These are phyloP conservation scores for Rusavskia elegans DNA, from an alignment of 495 filamentous ascomycete genomes.

Conservation along the genomic window DNA sequence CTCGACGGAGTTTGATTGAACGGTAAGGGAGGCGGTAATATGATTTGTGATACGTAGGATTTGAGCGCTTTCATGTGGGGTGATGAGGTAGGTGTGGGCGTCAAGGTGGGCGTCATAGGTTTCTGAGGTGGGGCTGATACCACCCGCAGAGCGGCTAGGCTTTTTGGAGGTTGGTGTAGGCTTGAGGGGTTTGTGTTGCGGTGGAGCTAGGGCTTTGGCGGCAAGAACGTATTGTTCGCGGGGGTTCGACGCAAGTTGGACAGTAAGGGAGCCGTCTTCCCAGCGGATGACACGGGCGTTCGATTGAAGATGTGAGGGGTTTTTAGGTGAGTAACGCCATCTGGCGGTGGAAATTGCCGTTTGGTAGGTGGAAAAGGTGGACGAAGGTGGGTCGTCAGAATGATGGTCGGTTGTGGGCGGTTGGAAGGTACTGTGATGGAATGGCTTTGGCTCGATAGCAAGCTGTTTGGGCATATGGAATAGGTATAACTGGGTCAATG, in stretches of 20 bases:
- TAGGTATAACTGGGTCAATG: constrained; percentile 46
- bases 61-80: constrained; percentile 51
- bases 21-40: constrained; percentile 57
- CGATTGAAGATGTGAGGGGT: constrained; percentile 45
- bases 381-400: constrained; percentile 20
- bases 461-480: constrained; percentile 70
- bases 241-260: constrained; percentile 57
- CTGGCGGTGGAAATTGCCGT: constrained; percentile 53
- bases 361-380: constrained; percentile 39
- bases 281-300: constrained; percentile 66
- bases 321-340: constrained; percentile 51
- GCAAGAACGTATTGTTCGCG: constrained; percentile 65
- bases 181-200: constrained; percentile 26
- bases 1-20: constrained; percentile 51
- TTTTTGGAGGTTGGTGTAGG: constrained; percentile 28
- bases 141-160: neutral
- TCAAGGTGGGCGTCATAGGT: constrained; percentile 54
- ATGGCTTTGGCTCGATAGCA: constrained; percentile 56
- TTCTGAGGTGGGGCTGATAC: constrained; percentile 8
- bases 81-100: constrained; percentile 68
- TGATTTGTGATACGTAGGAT: constrained; percentile 65
- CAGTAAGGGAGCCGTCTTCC: constrained; percentile 72
- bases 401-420: constrained; percentile 41
- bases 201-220: constrained; percentile 59
- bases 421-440: constrained; percentile 55